These are phyloP conservation scores for Lachancea waltii DNA, from an alignment of 805 yeast genomes.

Conservation along the genomic window DNA sequence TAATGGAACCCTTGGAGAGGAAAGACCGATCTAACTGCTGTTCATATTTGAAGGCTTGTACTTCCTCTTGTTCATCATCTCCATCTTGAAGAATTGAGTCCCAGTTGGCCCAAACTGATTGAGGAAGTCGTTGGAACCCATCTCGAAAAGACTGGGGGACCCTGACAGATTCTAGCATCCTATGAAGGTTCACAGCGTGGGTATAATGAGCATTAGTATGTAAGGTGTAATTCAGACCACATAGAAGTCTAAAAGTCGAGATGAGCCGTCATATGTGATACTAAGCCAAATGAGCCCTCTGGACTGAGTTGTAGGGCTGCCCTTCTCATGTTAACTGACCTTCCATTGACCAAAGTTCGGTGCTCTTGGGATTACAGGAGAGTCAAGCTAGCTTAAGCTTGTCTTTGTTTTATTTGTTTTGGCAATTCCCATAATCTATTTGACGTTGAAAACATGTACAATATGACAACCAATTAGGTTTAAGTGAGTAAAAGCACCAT, in stretches of 20 bases:
- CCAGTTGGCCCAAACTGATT: slow-evolving; percentile 26
- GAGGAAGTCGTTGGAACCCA: slow-evolving; percentile 19
- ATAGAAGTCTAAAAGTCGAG: neutral
- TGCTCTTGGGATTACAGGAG: too few species aligned
- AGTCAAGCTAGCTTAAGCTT: too few species aligned
- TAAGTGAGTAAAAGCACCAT: neutral
- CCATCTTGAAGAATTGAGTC: slow-evolving; percentile 31
- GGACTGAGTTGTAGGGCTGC: too few species aligned
- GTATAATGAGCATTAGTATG: neutral
- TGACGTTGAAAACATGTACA: too few species aligned
- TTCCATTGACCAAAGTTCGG: too few species aligned
- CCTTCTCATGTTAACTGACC: too few species aligned
- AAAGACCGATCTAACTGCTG: slow-evolving; percentile 60
- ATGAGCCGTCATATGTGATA: slow-evolving; percentile 1
- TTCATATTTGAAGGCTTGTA: slow-evolving; percentile 68
- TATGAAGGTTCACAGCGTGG: neutral
- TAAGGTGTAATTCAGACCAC: neutral
- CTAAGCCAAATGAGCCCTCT: too few species aligned
- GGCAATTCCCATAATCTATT: too few species aligned
- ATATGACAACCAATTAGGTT: too few species aligned
- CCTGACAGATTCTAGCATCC: slow-evolving; percentile 22
- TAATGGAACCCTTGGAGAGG: slow-evolving; percentile 59
- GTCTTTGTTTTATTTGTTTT: too few species aligned
- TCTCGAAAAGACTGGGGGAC: slow-evolving; percentile 21
- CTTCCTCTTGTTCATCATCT: slow-evolving; percentile 47